These are phyloP conservation scores for Sugiyamaella paludigena DNA, from an alignment of 1,139 yeast species.

Conservation along the genomic window DNA sequence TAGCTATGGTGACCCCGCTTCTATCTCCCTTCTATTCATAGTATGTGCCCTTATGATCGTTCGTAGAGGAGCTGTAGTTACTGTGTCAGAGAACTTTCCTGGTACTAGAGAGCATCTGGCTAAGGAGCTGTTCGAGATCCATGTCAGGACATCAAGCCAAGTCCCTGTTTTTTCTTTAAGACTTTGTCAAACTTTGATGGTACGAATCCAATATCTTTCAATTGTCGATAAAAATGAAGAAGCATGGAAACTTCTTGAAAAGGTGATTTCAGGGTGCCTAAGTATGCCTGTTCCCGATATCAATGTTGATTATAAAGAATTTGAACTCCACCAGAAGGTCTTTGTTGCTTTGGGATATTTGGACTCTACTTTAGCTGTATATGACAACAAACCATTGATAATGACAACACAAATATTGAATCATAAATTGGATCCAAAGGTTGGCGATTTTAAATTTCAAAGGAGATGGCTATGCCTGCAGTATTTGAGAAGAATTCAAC, in stretches of 20 bases:
- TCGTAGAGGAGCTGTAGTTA: slow-evolving; percentile 11
- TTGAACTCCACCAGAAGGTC: neutral
- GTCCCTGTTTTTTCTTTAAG: slow-evolving; percentile 1
- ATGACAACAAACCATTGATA: slow-evolving; percentile 6
- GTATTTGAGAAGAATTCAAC: slow-evolving; percentile 8
- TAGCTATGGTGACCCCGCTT: neutral
- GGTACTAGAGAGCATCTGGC: slow-evolving; percentile 11
- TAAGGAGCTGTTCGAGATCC: slow-evolving; percentile 9
- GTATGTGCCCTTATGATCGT: slow-evolving; percentile 16
- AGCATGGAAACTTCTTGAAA: neutral
- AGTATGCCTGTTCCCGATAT: slow-evolving; percentile 5
- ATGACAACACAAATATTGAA: neutral
- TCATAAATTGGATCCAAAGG: slow-evolving; percentile 1
- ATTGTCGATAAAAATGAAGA: slow-evolving; percentile 7
- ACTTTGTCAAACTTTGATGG: slow-evolving; percentile 10
- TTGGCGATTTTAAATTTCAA: slow-evolving; percentile 6
- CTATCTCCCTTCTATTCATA: slow-evolving; percentile 10
- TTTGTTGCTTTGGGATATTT: slow-evolving; percentile 10
- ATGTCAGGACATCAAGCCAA: slow-evolving; percentile 6
- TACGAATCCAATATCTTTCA: slow-evolving; percentile 9
- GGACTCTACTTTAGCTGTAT: slow-evolving; percentile 8
- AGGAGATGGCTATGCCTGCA: slow-evolving; percentile 6
- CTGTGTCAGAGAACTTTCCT: slow-evolving; percentile 1
- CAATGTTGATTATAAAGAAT: neutral
- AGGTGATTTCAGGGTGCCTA: slow-evolving; percentile 1